These are phyloP conservation scores for Boletus vinaceobasis DNA, from an alignment of 768 basidiomycete species.

Conservation along the genomic window DNA sequence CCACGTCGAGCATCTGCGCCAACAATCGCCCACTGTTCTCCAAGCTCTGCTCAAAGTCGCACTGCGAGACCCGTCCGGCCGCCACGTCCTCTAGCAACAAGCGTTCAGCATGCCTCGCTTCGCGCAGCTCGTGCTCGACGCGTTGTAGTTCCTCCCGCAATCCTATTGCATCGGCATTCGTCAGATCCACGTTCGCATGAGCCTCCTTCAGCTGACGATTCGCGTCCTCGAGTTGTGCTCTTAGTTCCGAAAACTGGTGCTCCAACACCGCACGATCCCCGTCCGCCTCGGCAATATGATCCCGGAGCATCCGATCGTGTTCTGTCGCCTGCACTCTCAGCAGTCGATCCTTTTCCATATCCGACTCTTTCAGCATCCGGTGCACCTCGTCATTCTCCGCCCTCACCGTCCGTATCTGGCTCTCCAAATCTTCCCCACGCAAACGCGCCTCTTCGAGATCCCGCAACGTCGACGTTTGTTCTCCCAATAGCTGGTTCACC, in stretches of 20 bases:
- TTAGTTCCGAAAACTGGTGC: conserved; percentile 76
- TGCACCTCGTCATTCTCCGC: conserved; percentile 67
- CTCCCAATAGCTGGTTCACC: conserved; percentile 63
- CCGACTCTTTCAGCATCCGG: conserved; percentile 62
- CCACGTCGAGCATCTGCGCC: conserved; percentile 79
- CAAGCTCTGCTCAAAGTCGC: conserved; percentile 61
- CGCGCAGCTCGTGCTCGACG: conserved; percentile 65
- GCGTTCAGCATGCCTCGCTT: conserved; percentile 63
- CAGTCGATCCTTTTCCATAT: conserved; percentile 75
- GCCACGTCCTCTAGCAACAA: conserved; percentile 72
- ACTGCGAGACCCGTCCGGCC: conserved; percentile 63
- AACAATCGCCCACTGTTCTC: conserved; percentile 67
- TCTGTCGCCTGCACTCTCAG: conserved; percentile 69
- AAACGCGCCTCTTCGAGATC: conserved; percentile 73
- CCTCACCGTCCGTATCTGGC: conserved; percentile 67
- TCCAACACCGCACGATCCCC: conserved; percentile 92
- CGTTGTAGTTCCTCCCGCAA: conserved; percentile 72
- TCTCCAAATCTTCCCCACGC: conserved; percentile 71
- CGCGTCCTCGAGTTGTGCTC: conserved; percentile 56
- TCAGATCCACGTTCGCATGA: conserved; percentile 56
- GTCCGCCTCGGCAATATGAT: conserved; percentile 90
- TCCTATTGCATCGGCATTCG: conserved; percentile 63
- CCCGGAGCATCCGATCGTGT: conserved; percentile 66
- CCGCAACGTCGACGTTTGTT: conserved; percentile 68
- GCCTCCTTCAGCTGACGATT: conserved; percentile 64